Conservation (phyloP, 345 rosid species). For the Ceriops tagal region DNA sequence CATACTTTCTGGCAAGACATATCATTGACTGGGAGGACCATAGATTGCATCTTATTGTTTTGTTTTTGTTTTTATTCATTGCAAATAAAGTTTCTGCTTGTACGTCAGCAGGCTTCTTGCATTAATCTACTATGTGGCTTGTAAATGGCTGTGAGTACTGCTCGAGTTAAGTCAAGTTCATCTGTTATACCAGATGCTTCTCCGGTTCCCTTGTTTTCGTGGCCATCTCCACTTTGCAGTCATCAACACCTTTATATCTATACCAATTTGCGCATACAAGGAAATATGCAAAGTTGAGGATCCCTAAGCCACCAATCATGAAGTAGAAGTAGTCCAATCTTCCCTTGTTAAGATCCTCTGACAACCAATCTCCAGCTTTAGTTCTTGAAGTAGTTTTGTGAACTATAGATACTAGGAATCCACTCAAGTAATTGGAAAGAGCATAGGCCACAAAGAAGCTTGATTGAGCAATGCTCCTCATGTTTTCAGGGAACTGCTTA, state of each 20-base stretch:
- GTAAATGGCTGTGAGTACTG: no score
- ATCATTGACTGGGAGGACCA: no score
- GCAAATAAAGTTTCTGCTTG: no score
- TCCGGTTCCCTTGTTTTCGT: background rate
- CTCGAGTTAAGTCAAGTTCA: no score
- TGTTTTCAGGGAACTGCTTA: slow-evolving; percentile 3
- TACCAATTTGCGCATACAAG: slow-evolving; percentile 1
- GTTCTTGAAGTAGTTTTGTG: background rate
- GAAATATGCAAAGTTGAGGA: background rate
- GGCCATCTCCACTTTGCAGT: background rate
- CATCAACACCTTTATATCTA: background rate
- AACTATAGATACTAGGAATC: background rate
- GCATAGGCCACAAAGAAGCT: background rate
- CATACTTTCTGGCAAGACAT: no score
- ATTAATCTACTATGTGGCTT: no score
- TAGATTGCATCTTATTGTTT: no score
- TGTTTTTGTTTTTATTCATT: no score
- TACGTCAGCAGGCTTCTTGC: no score
- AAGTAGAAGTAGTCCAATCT: slow-evolving; percentile 1
- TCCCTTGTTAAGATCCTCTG: slow-evolving; percentile 5
- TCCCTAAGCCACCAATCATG: background rate
- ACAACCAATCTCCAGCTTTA: background rate
- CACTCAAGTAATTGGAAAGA: background rate
- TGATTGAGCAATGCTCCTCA: slow-evolving; percentile 6
- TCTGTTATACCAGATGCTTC: background rate